Base-by-base conservation (phyloP, 306 rosid species). In the Pyrus communis region DNA sequence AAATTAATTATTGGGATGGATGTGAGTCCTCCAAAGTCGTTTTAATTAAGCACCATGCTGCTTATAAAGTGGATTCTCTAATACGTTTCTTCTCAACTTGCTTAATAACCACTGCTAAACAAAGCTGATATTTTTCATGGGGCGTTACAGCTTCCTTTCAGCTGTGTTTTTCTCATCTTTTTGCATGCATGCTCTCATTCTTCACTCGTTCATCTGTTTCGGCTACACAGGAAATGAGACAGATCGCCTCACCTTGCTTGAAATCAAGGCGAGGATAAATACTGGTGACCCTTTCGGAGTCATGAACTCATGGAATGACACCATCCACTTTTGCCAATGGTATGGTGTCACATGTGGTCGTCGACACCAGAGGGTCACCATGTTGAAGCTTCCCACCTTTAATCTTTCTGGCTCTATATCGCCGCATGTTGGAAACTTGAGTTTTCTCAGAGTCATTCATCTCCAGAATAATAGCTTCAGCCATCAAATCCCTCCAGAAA, bases 371-470 rank as follows among this genome's bases (percentile, higher is more conserved):
- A 71, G 33, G 22, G 33, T 33, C 31, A 33, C 52, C 9, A 3
- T 23, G 17, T 33, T 71, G 65, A 31, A 55, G 51, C 61, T 71
- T 13, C 31, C 35, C 11, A 3, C 76, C 52, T 40, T 31, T 19
- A 13, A 72, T 5, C 76, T 72, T 22, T 18, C 51, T 21, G 76
- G 76, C 23, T 72, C 66, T 33, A 55, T 72, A 33, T 72, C 76
- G 12, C 52, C 76, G 7, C 52, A 72, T 9, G 66, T 71, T 14
- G 62, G 61, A 49, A 70, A 70, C 17, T 70, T 70, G 27, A 70
- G 74, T 49, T 71, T 71, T 55, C 11, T 1, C 9, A 4, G 15
- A 30, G 31, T 2, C 15, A 22, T 72, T 1, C 10, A 7, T 40
- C 52, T 72, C 1, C 30, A 0, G 5, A 35, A 57, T 65, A 72